Base-by-base conservation (phyloP, 2,329 filamentous ascomycete genomes). In the Pyrenochaeta sp. region DNA sequence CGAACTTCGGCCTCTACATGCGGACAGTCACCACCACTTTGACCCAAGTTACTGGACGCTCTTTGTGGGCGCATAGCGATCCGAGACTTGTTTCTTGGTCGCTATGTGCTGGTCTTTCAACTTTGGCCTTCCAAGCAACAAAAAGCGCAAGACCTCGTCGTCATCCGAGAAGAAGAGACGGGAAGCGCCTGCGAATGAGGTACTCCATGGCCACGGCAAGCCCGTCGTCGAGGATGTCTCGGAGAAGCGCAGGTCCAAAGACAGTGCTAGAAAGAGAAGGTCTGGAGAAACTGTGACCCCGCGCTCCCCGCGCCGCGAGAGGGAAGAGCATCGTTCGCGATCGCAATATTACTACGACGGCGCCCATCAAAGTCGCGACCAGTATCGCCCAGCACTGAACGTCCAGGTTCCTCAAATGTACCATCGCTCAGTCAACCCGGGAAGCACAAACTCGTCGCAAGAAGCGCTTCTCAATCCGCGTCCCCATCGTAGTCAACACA, bases 21-120 rank as follows among this genome's bases (percentile, higher is more conserved):
- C 61, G 45, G 56, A 52, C 58, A 65, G 57, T 59, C 52, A 59
- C 55, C 49, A 53, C 47, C 30, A 44, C 51, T 42, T 54, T 43
- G 18, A 53, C 45, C 50, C 51, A 51, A 50, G 33, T 58, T 58
- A 50, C 35, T 61, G 58, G 48, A 56, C 53, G 29, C 56, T 56
- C 49, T 45, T 42, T 45, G 51, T 56, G 44, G 54, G 66, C 67
- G 66, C 66, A 66, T 66, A 68, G 61, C 62, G 57, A 66, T 60
- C 58, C 56, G 51, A 61, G 58, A 60, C 52, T 47, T 47, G 58
- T 49, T 55, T 59, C 55, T 58, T 63, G 64, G 52, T 69, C 66
- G 64, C 66, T 56, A 75, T 75, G 73, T 75, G 73, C 62, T 74
- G 72, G 66, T 70, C 68, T 58, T 73, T 71, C 57, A 67, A 64